Conservation (phyloP, 73 alveolate genomes). For the Paramecium sonneborni region DNA sequence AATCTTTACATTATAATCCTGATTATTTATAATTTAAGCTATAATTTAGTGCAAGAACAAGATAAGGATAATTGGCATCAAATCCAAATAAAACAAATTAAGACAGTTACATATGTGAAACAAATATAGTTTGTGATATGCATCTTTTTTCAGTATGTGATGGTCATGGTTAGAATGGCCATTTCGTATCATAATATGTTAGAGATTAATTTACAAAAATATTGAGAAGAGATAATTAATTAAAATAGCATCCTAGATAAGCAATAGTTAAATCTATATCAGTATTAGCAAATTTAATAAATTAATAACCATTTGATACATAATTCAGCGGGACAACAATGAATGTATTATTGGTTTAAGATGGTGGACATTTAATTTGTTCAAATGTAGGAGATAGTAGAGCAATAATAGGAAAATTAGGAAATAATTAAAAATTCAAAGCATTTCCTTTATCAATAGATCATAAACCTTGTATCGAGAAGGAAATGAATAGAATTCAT, state of each 20-base stretch:
- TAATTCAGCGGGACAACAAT: constrained; percentile 64
- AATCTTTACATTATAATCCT: background rate
- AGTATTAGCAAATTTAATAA: background rate
- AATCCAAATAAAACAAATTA: constrained; percentile 46
- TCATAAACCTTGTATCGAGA: constrained; percentile 89
- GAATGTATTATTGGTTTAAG: constrained; percentile 9
- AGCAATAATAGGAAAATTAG: constrained; percentile 60
- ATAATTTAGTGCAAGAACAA: background rate
- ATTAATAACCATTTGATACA: constrained; percentile 36
- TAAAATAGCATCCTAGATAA: background rate
- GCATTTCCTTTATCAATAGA: constrained; percentile 77
- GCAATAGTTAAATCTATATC: constrained; percentile 37
- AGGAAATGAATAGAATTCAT: constrained; percentile 87
- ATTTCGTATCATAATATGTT: constrained; percentile 54
- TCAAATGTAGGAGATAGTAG: constrained; percentile 65
- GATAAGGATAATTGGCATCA: constrained; percentile 44
- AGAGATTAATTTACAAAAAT: constrained; percentile 34
- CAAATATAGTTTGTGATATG: background rate
- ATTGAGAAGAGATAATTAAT: background rate
- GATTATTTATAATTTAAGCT: background rate
- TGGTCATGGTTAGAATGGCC: constrained; percentile 72
- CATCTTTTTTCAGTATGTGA: constrained; percentile 62
- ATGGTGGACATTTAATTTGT: constrained; percentile 49
- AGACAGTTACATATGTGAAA: constrained; percentile 20
- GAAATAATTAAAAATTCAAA: background rate